phyloP scores from a whole-genome alignment of 306 rosid genomes.

The Leucaena leucocephala region DNA sequence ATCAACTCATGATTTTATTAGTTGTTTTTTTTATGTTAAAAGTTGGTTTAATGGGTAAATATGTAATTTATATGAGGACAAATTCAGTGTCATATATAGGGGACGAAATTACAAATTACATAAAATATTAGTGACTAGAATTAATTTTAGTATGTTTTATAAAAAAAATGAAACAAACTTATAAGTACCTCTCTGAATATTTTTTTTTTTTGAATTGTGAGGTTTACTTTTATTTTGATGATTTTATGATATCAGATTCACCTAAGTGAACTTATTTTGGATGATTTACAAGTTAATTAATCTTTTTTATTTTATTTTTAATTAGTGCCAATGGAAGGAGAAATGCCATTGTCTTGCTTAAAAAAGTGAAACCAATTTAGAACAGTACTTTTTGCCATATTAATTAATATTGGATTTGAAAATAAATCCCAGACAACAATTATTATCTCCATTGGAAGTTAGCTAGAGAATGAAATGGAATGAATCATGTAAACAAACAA shows the following conservation, averaged over 20 bases:
- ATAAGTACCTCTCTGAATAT: too few relatives aligned
- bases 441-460: conserved; percentile 13
- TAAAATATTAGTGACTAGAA: too few relatives aligned
- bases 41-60: too few relatives aligned
- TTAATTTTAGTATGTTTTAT: too few relatives aligned
- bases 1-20: too few relatives aligned
- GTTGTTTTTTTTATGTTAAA: too few relatives aligned
- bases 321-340: conserved; percentile 10
- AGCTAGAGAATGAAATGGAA: conserved; percentile 16
- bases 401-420: not conserved
- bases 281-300: not conserved
- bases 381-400: conserved; percentile 15
- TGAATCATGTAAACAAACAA: not conserved
- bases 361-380: conserved; percentile 23
- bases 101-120: too few relatives aligned
- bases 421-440: conserved; percentile 1
- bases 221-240: not conserved
- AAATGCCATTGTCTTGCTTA: conserved; percentile 21
- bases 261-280: not conserved
- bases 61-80: too few relatives aligned
- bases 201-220: too few relatives aligned
- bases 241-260: too few relatives aligned
- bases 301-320: not conserved
- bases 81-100: too few relatives aligned
- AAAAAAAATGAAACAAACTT: too few relatives aligned